Evolutionary conservation across 331 rosid genomes (phyloP), one percentile per base, ranked within the genome.

Genomic region (Malus hybrid): DNA sequence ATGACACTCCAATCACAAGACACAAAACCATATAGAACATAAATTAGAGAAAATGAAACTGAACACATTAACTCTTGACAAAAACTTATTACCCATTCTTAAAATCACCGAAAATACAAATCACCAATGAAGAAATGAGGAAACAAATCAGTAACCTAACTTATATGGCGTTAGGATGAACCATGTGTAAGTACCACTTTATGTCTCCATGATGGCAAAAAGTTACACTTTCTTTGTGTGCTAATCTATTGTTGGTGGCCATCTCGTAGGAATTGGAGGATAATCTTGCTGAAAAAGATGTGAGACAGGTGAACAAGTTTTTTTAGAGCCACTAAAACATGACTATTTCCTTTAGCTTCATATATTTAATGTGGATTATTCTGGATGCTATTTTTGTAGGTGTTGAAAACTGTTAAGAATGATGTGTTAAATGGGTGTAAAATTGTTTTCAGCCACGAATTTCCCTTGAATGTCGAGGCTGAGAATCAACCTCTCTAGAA

Each of bases 201-300:
- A 42, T 56, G 6, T 68, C 55, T 59, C 62, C 71, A 15, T 54
- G 16, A 66, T 15, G 69, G 31, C 71, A 42, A 54, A 64, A 5
- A 33, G 12, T 28, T 69, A 14, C 69, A 33, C 61, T 13, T 22
- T 70, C 65, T 52, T 67, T 70, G 52, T 69, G 46, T 72, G 76
- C 81, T 90, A 63, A 86, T 76, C 54, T 73, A 70, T n/a, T 79
- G 63, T 71, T 67, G 32, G 80, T 65, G 32, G 62, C 65, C 72
- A 76, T 82, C 63, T 65, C 86, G 84, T 66, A 92, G 99, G 91
- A 85, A 84, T 80, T 75, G 65, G n/a, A 79, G 67, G 87, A 69
- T 19, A 80, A 86, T 77, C 85, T 83, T 70, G 85, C 33, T 14
- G 86, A 84, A 33, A 84, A 88, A 83, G 99, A 95, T 72, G 99